Base-by-base conservation (phyloP, 352 stramenopile species). In the Plasmopara viticola region DNA sequence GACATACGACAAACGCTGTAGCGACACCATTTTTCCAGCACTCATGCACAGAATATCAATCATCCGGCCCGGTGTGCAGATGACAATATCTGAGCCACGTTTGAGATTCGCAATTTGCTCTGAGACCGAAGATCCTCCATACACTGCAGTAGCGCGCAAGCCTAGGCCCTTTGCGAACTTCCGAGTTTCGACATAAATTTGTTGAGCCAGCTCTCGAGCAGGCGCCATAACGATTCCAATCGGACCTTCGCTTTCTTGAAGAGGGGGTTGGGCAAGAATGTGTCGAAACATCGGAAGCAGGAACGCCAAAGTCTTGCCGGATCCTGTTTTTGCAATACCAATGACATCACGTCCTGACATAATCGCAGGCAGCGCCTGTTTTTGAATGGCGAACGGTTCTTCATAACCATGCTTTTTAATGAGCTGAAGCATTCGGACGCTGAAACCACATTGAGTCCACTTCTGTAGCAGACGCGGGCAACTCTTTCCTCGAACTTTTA, bases 1-100 rank as follows among this genome's bases (percentile, higher is more conserved):
- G 17, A 99, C 94, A 64, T 98, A 99, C 13, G 93, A 98, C 14
- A 99, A 96, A 18, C 97, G 87, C 53, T 95, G 77, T 13, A 99
- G 68, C 29, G 84, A 97, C 29, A 99, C 84, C 62, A 99, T 87
- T 42, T 94, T 91, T 34, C 97, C 96, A 9, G 90, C 87, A 66
- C 98, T 98, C 94, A 99, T 99, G 28, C 87, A 97, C 15, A 99
- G 62, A 64, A 99, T 98, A 68, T 99, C 97, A 71, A 99, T 99
- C 82, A 99, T 96, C 20, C 97, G 84, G 1, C 97, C 97, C 10
- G 97, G 97, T 6, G 97, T 99, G 20, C 95, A 98, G 30, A 99
- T 97, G 8, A 98, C 94, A 68, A 99, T 97, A 41, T 98, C 89
- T 0, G 76, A 97, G 42, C 97, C 97, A n/a, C 96, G 80, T 64